These are phyloP conservation scores for Hygrophoropsis aurantiaca DNA, from an alignment of 768 basidiomycete species.

Conservation along the genomic window DNA sequence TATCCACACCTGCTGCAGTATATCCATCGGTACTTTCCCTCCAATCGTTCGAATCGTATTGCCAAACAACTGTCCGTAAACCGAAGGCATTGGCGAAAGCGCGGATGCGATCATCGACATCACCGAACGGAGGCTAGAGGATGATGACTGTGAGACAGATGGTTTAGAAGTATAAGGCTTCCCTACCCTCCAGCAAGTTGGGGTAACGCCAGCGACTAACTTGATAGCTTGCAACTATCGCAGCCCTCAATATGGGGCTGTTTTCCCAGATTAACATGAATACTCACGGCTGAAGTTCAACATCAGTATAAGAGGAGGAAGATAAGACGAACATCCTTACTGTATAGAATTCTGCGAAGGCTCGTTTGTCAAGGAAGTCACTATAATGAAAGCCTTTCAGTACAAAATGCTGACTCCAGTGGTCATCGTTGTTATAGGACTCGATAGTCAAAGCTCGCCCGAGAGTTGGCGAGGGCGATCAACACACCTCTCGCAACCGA, in stretches of 20 bases:
- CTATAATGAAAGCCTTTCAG: too few species aligned
- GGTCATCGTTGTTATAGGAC: slow-evolving; percentile 20
- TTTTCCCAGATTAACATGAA: too few species aligned
- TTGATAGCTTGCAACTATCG: slow-evolving; percentile 57
- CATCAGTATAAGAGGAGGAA: too few species aligned
- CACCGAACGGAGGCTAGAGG: slow-evolving; percentile 61
- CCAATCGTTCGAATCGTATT: too few species aligned
- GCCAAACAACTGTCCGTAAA: slow-evolving; percentile 73
- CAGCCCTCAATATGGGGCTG: neutral
- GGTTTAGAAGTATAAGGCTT: neutral
- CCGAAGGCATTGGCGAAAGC: slow-evolving; percentile 66
- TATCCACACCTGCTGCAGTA: too few species aligned
- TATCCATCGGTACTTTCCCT: too few species aligned
- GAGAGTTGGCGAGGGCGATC: too few species aligned
- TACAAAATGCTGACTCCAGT: slow-evolving; percentile 18
- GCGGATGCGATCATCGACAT: slow-evolving; percentile 78
- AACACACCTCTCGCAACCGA: too few species aligned
- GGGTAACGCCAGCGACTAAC: slow-evolving; percentile 53
- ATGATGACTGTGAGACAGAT: neutral
- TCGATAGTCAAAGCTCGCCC: slow-evolving; percentile 9
- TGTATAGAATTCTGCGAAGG: too few species aligned
- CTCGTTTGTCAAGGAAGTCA: too few species aligned
- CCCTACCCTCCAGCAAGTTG: slow-evolving; percentile 60
- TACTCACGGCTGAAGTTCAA: too few species aligned
- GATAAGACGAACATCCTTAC: too few species aligned